These are phyloP conservation scores for Thalassiosira oceanica DNA, from an alignment of 352 stramenopile species.

Conservation along the genomic window DNA sequence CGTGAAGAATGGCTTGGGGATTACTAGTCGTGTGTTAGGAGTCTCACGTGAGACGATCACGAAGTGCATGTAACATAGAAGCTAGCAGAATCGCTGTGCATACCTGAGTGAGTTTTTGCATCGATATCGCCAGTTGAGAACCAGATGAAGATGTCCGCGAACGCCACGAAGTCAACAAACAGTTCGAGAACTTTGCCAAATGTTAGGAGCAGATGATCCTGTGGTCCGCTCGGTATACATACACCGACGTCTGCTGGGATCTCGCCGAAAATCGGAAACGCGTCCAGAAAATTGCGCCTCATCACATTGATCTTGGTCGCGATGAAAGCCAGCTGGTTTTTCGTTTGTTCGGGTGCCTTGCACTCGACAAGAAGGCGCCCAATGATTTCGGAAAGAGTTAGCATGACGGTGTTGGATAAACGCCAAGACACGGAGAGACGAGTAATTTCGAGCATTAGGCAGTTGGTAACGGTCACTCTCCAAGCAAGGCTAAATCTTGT, in stretches of 20 bases:
- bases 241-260: constrained; percentile 30
- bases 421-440: constrained; percentile 56
- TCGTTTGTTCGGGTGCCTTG: constrained; percentile 36
- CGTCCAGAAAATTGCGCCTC: constrained; percentile 24
- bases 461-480: constrained; percentile 59
- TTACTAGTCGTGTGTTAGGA: too few relatives aligned
- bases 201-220: constrained; percentile 40
- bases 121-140: constrained; percentile 69
- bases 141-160: constrained; percentile 72
- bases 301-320: constrained; percentile 39
- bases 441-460: constrained; percentile 54
- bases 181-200: constrained; percentile 44
- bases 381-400: constrained; percentile 55
- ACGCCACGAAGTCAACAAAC: constrained; percentile 58
- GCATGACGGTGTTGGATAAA: constrained; percentile 53
- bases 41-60: too few relatives aligned
- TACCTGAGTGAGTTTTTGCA: constrained; percentile 36
- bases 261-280: constrained; percentile 31
- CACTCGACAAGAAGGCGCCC: constrained; percentile 46
- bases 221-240: constrained; percentile 42
- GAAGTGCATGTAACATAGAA: too few relatives aligned
- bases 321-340: constrained; percentile 39
- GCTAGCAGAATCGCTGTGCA: too few relatives aligned
- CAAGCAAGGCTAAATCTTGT: constrained; percentile 63
- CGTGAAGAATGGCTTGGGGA: constrained; percentile 57